Evolutionary conservation across 2,329 filamentous ascomycete species (phyloP).

Genomic region (Mycocentrospora acerina): DNA sequence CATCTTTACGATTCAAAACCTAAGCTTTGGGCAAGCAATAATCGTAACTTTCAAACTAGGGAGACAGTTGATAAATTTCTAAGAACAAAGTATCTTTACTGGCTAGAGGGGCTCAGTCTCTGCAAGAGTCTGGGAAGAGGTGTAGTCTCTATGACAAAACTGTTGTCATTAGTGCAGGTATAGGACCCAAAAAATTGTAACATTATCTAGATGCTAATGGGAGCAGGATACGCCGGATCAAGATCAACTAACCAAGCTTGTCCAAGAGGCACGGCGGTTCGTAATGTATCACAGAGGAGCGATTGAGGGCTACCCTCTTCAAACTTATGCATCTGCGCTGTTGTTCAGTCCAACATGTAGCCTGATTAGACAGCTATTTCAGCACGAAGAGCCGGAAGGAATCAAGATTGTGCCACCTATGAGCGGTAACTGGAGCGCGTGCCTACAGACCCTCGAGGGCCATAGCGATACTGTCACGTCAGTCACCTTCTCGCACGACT

Average conservation of each 20-base stretch:
- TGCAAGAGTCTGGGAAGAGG: conserved; percentile 8
- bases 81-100: conserved; percentile 11
- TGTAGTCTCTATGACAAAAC: conserved; percentile 7
- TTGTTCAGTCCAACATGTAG: conserved; percentile 21
- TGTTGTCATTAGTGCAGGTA: conserved; percentile 4
- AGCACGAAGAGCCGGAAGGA: conserved; percentile 17
- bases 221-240: neutral
- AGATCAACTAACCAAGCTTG: conserved; percentile 2
- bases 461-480: conserved; percentile 12
- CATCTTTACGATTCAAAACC: neutral
- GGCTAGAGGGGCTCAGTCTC: conserved; percentile 8
- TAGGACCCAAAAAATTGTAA: neutral
- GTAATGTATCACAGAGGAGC: conserved; percentile 20
- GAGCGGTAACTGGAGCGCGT: conserved; percentile 6
- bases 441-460: conserved; percentile 24
- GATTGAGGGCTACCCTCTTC: conserved; percentile 23
- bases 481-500: conserved; percentile 28
- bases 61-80: conserved; percentile 1
- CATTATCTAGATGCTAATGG: conserved; percentile 1
- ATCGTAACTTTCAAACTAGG: too few relatives aligned
- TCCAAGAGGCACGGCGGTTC: conserved; percentile 21
- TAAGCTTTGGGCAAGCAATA: too few relatives aligned
- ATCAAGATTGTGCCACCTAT: conserved; percentile 13
- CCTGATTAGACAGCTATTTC: conserved; percentile 12
- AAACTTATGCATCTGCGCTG: conserved; percentile 25